These are phyloP conservation scores for Solanum sitiens DNA, from an alignment of 257 asterid genomes.

Conservation along the genomic window DNA sequence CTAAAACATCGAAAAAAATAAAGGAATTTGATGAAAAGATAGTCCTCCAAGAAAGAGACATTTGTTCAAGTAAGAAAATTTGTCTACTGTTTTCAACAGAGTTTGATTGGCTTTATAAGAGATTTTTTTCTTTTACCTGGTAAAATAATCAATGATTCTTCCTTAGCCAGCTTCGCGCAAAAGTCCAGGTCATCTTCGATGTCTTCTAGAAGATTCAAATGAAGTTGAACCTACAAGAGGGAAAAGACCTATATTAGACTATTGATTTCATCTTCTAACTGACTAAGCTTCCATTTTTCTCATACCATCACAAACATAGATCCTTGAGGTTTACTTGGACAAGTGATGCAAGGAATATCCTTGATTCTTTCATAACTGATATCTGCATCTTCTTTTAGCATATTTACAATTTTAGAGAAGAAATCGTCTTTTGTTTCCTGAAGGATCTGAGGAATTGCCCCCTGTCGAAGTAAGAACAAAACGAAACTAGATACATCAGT, in stretches of 20 bases:
- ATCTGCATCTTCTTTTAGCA: slow-evolving; percentile 44
- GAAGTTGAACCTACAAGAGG: slow-evolving; percentile 44
- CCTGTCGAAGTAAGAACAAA: slow-evolving; percentile 25
- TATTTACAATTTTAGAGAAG: slow-evolving; percentile 32
- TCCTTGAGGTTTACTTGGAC: slow-evolving; percentile 87
- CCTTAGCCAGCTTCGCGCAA: slow-evolving; percentile 46
- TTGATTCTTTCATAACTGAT: slow-evolving; percentile 27
- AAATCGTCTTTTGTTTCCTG: slow-evolving; percentile 43
- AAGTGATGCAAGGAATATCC: slow-evolving; percentile 60
- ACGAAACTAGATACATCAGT: not conserved
- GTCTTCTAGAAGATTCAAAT: slow-evolving; percentile 38
- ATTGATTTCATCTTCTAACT: not conserved
- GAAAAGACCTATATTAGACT: not conserved
- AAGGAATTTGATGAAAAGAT: not conserved
- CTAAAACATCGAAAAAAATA: not conserved
- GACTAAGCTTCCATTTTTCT: not conserved
- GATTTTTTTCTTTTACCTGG: slow-evolving; percentile 36
- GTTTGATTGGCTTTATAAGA: not conserved
- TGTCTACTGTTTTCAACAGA: not conserved
- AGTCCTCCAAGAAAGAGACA: not conserved
- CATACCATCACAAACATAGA: slow-evolving; percentile 80
- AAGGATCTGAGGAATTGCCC: slow-evolving; percentile 56
- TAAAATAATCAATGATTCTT: slow-evolving; percentile 44
- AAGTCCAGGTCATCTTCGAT: slow-evolving; percentile 62
- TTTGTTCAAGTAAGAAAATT: not conserved